Evolutionary conservation across 1,284 basidiomycete genomes (phyloP), one percentile per base, ranked within the genome.

Genomic region (Fomitopsis betulina): DNA sequence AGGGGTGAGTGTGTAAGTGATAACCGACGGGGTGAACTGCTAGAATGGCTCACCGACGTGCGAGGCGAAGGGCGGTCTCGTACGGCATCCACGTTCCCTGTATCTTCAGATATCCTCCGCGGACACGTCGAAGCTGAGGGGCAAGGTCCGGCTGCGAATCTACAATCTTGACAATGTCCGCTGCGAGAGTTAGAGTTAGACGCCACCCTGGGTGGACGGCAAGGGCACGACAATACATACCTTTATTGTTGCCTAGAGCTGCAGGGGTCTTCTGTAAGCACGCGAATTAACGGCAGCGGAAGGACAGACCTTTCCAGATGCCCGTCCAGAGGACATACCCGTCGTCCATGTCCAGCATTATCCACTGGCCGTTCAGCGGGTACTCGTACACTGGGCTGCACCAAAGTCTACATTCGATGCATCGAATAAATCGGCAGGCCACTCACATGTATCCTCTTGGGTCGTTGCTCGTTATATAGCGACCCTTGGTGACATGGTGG

Each of bases 341-440:
- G 69, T 93, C 90, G 70, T 93, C 91, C 70, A 90, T 89, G 75
- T 93, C 91, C 83, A 93, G 91, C 91, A 93, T 93, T 67, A 93
- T 91, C 89, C 91, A 93, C 70, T 93, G 91, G 15, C 86, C 88
- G 63, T 92, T 91, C 58, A 93, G 76, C 3, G 90, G 91, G 66
- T 93, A 93, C 71, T 93, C 91, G 67, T 91, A 93, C 10, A 93
- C 91, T 13, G 91, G 90, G 60, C 89, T 92, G 65, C 4, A 30
- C 39, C 53, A 27, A 43, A 17, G 49, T 45, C n/a, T 17, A 33
- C 13, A 7, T 53, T 3, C 13, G n/a, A 8, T 5, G 23, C 4
- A 3, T 17, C 10, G 19, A 8, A 15, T 12, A 53, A 39, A n/a
- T 32, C n/a, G 12, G 27, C 52, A 23, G 53, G 13, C 5, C 55